Base-by-base conservation (phyloP, 1,284 basidiomycete species). In the Apiotrichum siamense region DNA sequence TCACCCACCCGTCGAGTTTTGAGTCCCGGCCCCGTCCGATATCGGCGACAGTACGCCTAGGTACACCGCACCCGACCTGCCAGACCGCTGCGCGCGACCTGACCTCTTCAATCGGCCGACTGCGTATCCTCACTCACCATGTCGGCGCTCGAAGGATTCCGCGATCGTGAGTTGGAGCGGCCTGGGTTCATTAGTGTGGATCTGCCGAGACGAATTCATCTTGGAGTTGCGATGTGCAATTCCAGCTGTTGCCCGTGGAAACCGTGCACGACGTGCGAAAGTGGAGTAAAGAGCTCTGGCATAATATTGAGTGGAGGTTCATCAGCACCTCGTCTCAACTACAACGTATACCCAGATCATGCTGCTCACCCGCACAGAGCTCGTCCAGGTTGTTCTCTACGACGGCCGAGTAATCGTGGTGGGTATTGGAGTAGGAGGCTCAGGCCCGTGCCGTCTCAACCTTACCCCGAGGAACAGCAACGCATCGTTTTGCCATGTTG, bases 381-480 rank as follows among this genome's bases (percentile, higher is more conserved):
- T 66, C 39, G 72, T 75, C 37, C 72, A 75, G 59, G 73, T 75
- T 46, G 65, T 75, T 32, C 65, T 75, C 2, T 69, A 70, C 49
- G 73, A 75, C 47, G 73, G 73, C 13, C 64, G 73, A 29, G 61
- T 75, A 37, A 75, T 75, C 46, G 70, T 73, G 27, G 72, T 74
- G 50, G 31, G 71, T 65, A 18, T 7, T 9, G 5, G 18, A 33
- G 7, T 20, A 6, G 10, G 4, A 20, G 10, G n/a, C 15, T 20
- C 9, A n/a, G n/a, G 23, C 29, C 6, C 12, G 3, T 20, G 6
- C 15, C 17, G 3, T 21, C 7, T 24, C 24, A 6, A 40, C 27
- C 17, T 6, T 17, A n/a, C 29, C 29, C 29, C 29, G 29, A 31
- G 29, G 10, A 31, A 31, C 10, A 15, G 15, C 10, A 31, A 31